Conservation (phyloP, 495 filamentous ascomycete genomes). For the Xylaria longipes region DNA sequence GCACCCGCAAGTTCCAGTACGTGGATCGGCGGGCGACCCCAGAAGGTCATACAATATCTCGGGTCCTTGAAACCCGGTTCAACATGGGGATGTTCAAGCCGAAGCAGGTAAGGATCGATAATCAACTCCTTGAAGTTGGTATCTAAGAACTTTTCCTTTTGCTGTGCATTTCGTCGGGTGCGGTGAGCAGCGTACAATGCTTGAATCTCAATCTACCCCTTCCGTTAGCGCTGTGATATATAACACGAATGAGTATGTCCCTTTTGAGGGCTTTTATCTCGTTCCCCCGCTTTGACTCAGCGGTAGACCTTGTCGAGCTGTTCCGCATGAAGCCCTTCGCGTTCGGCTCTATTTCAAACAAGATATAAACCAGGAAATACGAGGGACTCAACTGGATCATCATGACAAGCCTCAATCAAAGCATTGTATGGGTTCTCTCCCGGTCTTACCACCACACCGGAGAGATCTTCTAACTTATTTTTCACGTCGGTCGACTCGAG, state of each 20-base stretch:
- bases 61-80: slow-evolving; percentile 73
- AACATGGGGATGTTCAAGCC: slow-evolving; percentile 63
- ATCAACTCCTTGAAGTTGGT: slow-evolving; percentile 71
- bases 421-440: slow-evolving; percentile 78
- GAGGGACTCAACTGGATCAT: slow-evolving; percentile 61
- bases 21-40: slow-evolving; percentile 79
- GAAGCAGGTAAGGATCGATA: slow-evolving; percentile 76
- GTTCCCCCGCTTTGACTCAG: background rate
- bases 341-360: background rate
- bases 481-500: slow-evolving; percentile 50
- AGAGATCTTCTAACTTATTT: slow-evolving; percentile 65
- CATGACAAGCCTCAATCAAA: slow-evolving; percentile 66
- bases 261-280: background rate
- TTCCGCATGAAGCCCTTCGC: background rate
- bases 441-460: slow-evolving; percentile 53
- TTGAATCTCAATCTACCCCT: slow-evolving; percentile 69
- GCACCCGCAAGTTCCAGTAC: slow-evolving; percentile 67
- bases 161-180: slow-evolving; percentile 71
- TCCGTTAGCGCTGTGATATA: slow-evolving; percentile 24
- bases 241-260: background rate
- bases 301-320: background rate
- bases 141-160: slow-evolving; percentile 70
- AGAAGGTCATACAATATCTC: slow-evolving; percentile 83
- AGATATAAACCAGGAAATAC: background rate
- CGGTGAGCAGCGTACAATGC: slow-evolving; percentile 75